These are phyloP conservation scores for Pseudogymnoascus sp. DNA, from an alignment of 2,329 filamentous ascomycete genomes.

Conservation along the genomic window DNA sequence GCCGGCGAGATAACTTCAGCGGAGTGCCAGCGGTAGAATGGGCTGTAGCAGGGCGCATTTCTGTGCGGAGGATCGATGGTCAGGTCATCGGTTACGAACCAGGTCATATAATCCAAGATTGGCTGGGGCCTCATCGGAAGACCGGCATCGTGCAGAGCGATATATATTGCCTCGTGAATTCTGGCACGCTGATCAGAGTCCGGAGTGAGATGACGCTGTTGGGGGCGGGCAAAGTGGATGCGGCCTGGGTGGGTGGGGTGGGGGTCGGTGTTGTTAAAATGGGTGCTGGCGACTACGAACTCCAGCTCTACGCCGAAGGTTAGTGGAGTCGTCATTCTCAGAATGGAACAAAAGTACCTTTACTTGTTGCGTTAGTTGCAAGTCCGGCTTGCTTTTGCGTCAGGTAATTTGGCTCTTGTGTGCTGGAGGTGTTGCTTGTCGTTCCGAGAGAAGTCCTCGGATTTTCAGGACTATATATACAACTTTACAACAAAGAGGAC, in stretches of 20 bases:
- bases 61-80: background rate
- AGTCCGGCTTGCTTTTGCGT: background rate
- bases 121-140: background rate
- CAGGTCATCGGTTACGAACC: background rate
- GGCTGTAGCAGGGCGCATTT: background rate
- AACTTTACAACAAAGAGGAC: background rate
- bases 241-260: background rate
- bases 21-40: constrained; percentile 9
- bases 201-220: background rate
- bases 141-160: background rate
- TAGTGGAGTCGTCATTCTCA: background rate
- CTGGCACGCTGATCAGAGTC: background rate
- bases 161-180: background rate
- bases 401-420: background rate
- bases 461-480: background rate
- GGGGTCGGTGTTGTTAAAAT: background rate
- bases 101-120: background rate
- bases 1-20: constrained; percentile 19
- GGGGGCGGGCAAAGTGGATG: background rate
- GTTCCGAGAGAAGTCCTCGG: background rate
- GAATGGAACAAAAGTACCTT: background rate
- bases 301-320: constrained; percentile 24
- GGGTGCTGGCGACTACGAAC: constrained; percentile 11
- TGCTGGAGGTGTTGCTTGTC: background rate
- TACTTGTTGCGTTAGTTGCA: background rate